Evolutionary conservation across 1,284 basidiomycete species (phyloP).

Genomic region (Mrakiaceae sp.): DNA sequence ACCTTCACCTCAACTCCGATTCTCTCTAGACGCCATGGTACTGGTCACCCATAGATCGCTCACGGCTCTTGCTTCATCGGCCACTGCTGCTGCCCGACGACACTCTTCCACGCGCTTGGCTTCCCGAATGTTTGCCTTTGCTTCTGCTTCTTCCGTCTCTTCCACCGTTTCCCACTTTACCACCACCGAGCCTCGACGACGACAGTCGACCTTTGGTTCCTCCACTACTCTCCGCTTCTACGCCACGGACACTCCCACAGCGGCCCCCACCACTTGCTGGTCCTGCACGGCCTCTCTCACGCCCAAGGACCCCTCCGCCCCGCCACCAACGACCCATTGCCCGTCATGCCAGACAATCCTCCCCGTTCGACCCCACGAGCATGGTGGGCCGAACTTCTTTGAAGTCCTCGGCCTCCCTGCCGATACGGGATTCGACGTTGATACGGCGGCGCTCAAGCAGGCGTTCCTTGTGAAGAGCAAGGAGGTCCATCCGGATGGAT

Average conservation of each 20-base stretch:
- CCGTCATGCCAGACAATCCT: slow-evolving; percentile 1
- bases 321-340: not conserved
- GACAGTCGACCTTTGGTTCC: too few relatives aligned
- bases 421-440: slow-evolving; percentile 6
- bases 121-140: too few relatives aligned
- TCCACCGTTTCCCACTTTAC: too few relatives aligned
- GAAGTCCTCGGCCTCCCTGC: slow-evolving; percentile 5
- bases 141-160: too few relatives aligned
- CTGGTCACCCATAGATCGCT: too few relatives aligned
- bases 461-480: slow-evolving; percentile 5
- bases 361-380: not conserved
- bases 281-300: not conserved
- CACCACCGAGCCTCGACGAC: too few relatives aligned
- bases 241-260: not conserved
- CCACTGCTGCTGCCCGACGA: too few relatives aligned
- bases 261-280: not conserved
- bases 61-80: too few relatives aligned
- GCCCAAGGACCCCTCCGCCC: not conserved
- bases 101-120: too few relatives aligned
- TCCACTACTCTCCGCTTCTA: too few relatives aligned
- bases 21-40: too few relatives aligned
- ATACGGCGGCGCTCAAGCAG: not conserved
- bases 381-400: slow-evolving; percentile 4
- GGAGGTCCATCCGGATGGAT: slow-evolving; percentile 15
- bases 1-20: too few relatives aligned